Percentiles rank a stretch among this genome's conserved stretches.
phyloP scores from a whole-genome alignment of 2,329 filamentous ascomycete genomes.

The Pseudogymnoascus verrucosus region DNA sequence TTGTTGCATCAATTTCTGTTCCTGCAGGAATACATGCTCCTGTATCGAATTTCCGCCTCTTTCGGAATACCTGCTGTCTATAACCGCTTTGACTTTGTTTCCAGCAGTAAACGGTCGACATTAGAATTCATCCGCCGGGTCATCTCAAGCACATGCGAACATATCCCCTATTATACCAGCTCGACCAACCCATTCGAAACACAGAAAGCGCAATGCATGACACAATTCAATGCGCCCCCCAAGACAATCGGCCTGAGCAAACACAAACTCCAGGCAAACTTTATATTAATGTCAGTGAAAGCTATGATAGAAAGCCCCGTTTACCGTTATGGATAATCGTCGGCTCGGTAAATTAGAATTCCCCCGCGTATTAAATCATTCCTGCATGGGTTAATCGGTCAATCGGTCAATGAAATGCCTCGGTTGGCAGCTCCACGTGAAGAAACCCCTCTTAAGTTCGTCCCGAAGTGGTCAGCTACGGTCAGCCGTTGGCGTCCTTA shows the following conservation, averaged over 20 bases:
- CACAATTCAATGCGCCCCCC: neutral
- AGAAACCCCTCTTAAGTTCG: neutral
- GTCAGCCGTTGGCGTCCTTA: neutral
- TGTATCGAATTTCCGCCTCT: too few species aligned
- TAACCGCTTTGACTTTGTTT: neutral
- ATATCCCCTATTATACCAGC: too few species aligned
- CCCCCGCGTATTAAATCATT: neutral
- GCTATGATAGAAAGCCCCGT: neutral
- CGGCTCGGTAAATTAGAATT: constrained; percentile 1
- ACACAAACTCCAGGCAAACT: neutral
- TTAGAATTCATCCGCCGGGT: neutral
- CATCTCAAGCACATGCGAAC: neutral
- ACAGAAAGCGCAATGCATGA: neutral
- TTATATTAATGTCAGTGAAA: constrained; percentile 4
- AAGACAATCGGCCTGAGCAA: neutral
- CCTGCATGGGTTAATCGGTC: neutral
- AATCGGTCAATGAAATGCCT: constrained; percentile 4
- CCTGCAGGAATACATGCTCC: too few species aligned
- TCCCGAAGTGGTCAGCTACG: neutral
- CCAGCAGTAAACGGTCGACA: neutral
- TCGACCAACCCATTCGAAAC: neutral
- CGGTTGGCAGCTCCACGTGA: constrained; percentile 1
- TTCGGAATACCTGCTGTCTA: neutral
- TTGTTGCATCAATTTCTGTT: too few species aligned
- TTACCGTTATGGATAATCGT: neutral